Conservation (phyloP, 129 eudicot genomes). For the Centella asiatica region DNA sequence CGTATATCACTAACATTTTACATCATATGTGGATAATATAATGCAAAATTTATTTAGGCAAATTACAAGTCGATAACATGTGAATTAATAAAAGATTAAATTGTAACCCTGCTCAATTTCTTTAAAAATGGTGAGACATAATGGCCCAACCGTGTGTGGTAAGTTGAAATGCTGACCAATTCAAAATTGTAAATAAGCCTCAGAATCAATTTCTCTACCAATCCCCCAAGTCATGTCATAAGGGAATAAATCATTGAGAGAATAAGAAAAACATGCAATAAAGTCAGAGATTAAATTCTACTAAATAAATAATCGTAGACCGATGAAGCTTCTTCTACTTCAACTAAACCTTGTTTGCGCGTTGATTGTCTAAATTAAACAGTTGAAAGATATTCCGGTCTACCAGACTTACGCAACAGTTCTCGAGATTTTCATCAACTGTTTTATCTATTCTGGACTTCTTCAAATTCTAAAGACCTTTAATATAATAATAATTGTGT, state of each 20-base stretch:
- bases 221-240: not conserved
- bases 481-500: too few species aligned
- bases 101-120: too few species aligned
- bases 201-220: constrained; percentile 7
- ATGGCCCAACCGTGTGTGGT: not conserved
- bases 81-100: too few species aligned
- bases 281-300: constrained; percentile 1
- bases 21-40: too few species aligned
- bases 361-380: not conserved
- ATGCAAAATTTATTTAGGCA: too few species aligned
- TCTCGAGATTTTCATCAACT: too few species aligned
- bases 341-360: not conserved
- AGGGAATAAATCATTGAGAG: not conserved
- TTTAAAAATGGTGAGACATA: not conserved
- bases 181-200: constrained; percentile 42
- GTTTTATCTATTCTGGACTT: too few species aligned
- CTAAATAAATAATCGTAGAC: not conserved
- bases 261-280: not conserved
- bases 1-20: too few species aligned
- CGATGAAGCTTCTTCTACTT: constrained; percentile 1
- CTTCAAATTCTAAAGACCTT: too few species aligned
- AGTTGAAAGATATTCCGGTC: too few species aligned
- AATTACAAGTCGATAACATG: too few species aligned
- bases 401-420: too few species aligned
- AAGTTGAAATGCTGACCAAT: constrained; percentile 36